Conservation (phyloP, 176 grass and related monocot genomes). For the Bonia amplexicaulis region DNA sequence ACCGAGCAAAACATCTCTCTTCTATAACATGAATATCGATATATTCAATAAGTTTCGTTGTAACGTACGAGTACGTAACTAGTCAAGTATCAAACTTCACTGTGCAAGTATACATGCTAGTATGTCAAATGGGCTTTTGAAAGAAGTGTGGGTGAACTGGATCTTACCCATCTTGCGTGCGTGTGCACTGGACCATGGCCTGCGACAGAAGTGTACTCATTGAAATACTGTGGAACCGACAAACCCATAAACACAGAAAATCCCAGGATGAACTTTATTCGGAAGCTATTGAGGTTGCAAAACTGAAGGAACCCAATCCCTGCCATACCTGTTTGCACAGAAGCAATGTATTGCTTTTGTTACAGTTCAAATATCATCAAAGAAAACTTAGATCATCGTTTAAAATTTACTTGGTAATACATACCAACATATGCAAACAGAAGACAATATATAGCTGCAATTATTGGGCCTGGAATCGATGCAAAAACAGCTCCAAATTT, state of each 20-base stretch:
- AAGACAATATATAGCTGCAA: constrained; percentile 47
- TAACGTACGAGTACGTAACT: too few species aligned
- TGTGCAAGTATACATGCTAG: not conserved
- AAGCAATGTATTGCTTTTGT: constrained; percentile 2
- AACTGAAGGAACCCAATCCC: constrained; percentile 80
- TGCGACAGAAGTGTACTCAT: constrained; percentile 78
- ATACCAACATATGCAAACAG: constrained; percentile 51
- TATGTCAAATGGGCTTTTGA: not conserved
- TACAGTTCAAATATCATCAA: not conserved
- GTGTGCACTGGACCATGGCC: constrained; percentile 84
- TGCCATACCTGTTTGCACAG: constrained; percentile 60
- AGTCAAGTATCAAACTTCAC: not conserved
- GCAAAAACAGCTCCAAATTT: constrained; percentile 62
- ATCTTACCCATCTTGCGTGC: constrained; percentile 75
- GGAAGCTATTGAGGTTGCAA: constrained; percentile 87
- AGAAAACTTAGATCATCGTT: not conserved
- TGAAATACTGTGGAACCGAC: constrained; percentile 94
- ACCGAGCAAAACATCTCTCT: too few species aligned
- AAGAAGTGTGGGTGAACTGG: not conserved
- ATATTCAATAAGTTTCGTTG: too few species aligned
- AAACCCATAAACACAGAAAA: constrained; percentile 92
- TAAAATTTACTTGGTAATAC: constrained; percentile 1
- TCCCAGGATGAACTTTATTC: constrained; percentile 81
- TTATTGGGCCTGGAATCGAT: constrained; percentile 40
- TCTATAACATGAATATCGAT: too few species aligned